phyloP scores from a whole-genome alignment of 805 yeast genomes.

The Wickerhamomyces hampshirensis region DNA sequence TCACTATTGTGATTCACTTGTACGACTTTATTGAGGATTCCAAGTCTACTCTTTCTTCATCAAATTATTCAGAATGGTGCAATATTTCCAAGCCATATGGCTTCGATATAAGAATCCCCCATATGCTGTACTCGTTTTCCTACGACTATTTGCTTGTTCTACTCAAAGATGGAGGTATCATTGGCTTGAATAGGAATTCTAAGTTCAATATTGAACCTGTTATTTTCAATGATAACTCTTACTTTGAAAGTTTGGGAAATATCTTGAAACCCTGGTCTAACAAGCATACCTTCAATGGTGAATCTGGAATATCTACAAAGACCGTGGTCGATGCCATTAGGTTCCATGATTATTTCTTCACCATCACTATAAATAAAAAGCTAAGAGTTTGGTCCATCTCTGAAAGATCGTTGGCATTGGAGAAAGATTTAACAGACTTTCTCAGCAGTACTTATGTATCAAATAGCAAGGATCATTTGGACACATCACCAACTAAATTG shows the following conservation, averaged over 20 bases:
- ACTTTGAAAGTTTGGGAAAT: constrained; percentile 31
- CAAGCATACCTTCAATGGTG: constrained; percentile 31
- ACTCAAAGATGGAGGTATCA: constrained; percentile 72
- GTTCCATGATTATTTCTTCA: constrained; percentile 30
- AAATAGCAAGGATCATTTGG: constrained; percentile 24
- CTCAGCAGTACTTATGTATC: constrained; percentile 4
- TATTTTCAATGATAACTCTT: constrained; percentile 53
- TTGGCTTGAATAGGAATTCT: constrained; percentile 39
- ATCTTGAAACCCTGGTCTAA: constrained; percentile 26
- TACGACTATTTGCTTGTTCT: constrained; percentile 46
- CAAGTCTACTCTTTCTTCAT: constrained; percentile 12
- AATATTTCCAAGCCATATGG: constrained; percentile 63
- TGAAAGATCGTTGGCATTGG: constrained; percentile 26
- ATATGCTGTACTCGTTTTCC: constrained; percentile 44
- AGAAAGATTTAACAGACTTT: constrained; percentile 17
- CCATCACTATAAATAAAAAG: constrained; percentile 50
- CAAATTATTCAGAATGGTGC: constrained; percentile 48
- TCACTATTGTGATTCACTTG: constrained; percentile 42
- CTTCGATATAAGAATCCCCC: constrained; percentile 54
- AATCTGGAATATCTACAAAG: constrained; percentile 34
- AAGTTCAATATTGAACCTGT: constrained; percentile 32
- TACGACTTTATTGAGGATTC: constrained; percentile 34
- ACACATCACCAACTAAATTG: constrained; percentile 27
- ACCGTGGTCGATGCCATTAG: constrained; percentile 28
- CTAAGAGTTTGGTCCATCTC: constrained; percentile 58